Evolutionary conservation across 1,284 basidiomycete genomes (phyloP), one percentile per base, ranked within the genome.

Genomic region (Gomphus bonarii): DNA sequence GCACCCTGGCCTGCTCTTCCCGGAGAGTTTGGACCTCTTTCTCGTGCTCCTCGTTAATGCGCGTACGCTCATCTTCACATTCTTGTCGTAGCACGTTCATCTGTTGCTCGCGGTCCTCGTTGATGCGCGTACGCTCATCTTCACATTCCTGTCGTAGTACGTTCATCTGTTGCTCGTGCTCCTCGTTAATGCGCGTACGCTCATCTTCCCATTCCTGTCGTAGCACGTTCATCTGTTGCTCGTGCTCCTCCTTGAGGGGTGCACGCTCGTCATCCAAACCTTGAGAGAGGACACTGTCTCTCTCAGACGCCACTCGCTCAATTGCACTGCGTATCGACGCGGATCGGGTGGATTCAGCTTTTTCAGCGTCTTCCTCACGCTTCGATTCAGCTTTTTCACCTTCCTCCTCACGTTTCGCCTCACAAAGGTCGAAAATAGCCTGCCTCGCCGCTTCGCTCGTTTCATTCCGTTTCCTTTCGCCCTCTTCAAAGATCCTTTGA

Each of bases 51-150:
- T 50, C 73, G 70, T 51, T 70, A 3, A 80, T 71, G 3, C 71
- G 70, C 8, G 75, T 73, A n/a, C 88, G 69, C 61, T 88, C 82
- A 1, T 80, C 77, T 63, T 87, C 80, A 35, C 38, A 40, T 40
- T 88, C 82, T 1, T 80, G 78, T 64, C 86, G 80, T 12, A 49
- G 20, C 2, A 33, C 35, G 11, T 35, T 48, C 5, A 54, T 16
- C 14, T 59, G 16, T 16, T 20, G 22, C 6, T 47, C 54, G 81
- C 30, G 78, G 72, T 63, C 83, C 80, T 50, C 73, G 70, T 51
- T 70, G 3, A 80, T 71, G 3, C 71, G 70, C 8, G 75, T 73
- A n/a, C 88, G 69, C 61, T 88, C 82, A 1, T 80, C 77, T 63
- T 87, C 80, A 35, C 38, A 40, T 40, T 88, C 82, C 1, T 80